Conservation (phyloP, 2,329 filamentous ascomycete species). For the Phyllosticta capitalensis region DNA sequence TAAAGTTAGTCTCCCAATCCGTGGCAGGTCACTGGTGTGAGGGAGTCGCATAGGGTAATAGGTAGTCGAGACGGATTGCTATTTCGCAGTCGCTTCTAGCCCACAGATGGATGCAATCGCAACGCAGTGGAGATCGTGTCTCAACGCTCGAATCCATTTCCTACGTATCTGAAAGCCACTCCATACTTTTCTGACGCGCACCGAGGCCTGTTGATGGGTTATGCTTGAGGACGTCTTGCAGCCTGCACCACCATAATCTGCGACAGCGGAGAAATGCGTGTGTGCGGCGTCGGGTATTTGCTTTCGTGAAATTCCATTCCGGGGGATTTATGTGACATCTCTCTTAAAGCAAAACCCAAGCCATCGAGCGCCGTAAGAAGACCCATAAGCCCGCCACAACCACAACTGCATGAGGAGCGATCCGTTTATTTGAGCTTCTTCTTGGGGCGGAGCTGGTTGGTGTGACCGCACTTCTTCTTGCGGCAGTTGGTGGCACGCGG, state of each 20-base stretch:
- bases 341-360: slow-evolving; percentile 9
- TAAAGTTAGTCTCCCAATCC: too few relatives aligned
- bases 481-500: slow-evolving; percentile 99
- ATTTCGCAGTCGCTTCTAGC: neutral
- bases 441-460: slow-evolving; percentile 99
- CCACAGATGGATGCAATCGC: neutral
- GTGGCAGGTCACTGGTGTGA: too few relatives aligned
- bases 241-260: neutral
- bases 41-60: neutral
- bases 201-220: neutral
- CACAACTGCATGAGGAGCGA: slow-evolving; percentile 28
- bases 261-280: neutral
- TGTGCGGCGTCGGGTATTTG: slow-evolving; percentile 7
- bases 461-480: slow-evolving; percentile 99
- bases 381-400: slow-evolving; percentile 13
- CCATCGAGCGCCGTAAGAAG: slow-evolving; percentile 13
- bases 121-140: neutral
- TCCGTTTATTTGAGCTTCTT: slow-evolving; percentile 95
- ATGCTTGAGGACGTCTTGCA: neutral
- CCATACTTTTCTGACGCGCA: neutral
- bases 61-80: neutral
- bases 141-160: neutral
- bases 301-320: slow-evolving; percentile 8
- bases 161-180: neutral
- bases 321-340: slow-evolving; percentile 9